Base-by-base conservation (phyloP, 768 basidiomycete genomes). In the Butyriboletus loyo region DNA sequence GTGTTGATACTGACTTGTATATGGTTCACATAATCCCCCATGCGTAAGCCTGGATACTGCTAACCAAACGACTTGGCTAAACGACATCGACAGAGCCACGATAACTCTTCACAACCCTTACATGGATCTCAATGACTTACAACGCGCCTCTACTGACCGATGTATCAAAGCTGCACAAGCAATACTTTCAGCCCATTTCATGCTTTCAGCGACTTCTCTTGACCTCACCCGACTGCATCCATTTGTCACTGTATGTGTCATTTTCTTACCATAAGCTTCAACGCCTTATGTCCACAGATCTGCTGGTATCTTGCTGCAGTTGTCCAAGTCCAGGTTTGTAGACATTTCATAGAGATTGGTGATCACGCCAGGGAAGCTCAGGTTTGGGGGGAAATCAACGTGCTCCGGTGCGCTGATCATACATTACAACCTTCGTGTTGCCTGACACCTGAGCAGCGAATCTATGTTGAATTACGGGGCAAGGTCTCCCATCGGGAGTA, bases 281-380 rank as follows among this genome's bases (percentile, higher is more conserved):
- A 49, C 34, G 2, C 22, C 51, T 48, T 56, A 67, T 41, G 46
- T 62, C 38, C 42, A 25, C 54, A 90, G 88, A 92, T 92, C 41
- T 91, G 89, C 66, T 93, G 90, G 90, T 92, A 93, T 68, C 81
- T 93, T 15, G 91, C 90, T 7, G 90, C 91, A 14, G 89, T 89
- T 5, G 87, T 92, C 5, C 85, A 91, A 64, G 83, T 92, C 42
- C 89, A 92, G 60, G 74, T 89, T 35, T 93, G 90, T 78, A 90
- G 89, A 64, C 84, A 89, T 62, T 87, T 85, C 64, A 92, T 93
- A 53, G 88, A 92, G 65, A 81, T 82, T 41, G 83, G 85, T n/a
- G 89, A 92, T 68, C 73, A 75, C 14, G 81, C 81, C 44, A 75
- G 82, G 56, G 90, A 93, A 68, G 82, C 86, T 28, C 83, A 83